Evolutionary conservation across 2,329 filamentous ascomycete species (phyloP).

Genomic region (Acephala macrosclerotiorum): DNA sequence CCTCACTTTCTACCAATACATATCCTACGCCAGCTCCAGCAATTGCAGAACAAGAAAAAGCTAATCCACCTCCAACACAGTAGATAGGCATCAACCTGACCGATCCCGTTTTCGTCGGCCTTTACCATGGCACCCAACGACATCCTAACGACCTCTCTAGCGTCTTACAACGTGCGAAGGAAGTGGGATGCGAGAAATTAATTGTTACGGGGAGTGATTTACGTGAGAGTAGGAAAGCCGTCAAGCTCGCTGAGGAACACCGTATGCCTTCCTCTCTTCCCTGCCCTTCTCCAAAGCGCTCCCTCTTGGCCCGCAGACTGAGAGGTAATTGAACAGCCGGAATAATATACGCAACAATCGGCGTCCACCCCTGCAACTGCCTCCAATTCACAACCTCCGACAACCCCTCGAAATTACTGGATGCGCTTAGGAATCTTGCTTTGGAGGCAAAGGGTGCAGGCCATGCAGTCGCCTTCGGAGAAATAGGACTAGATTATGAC

Average conservation of each 20-base stretch:
- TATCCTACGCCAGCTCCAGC: not conserved
- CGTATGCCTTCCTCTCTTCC: constrained; percentile 58
- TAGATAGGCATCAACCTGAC: constrained; percentile 95
- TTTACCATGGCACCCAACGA: constrained; percentile 79
- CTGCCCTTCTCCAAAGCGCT: constrained; percentile 3
- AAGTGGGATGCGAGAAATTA: constrained; percentile 85
- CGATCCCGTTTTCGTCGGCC: constrained; percentile 86
- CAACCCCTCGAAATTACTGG: constrained; percentile 46
- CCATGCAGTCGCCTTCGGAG: constrained; percentile 78
- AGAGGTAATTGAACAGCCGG: constrained; percentile 61
- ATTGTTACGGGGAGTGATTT: constrained; percentile 94
- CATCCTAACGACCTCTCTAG: constrained; percentile 78
- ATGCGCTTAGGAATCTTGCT: not conserved
- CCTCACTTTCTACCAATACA: not conserved
- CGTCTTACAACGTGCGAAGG: constrained; percentile 79
- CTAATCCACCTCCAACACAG: constrained; percentile 24
- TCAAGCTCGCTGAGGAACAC: constrained; percentile 76
- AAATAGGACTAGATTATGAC: constrained; percentile 97
- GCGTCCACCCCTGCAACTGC: constrained; percentile 91
- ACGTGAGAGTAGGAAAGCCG: constrained; percentile 75
- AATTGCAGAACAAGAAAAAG: not conserved
- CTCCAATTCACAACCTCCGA: constrained; percentile 73
- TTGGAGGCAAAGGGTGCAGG: constrained; percentile 49
- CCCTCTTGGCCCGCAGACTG: not conserved
- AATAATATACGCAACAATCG: constrained; percentile 87